Conservation (phyloP, 495 filamentous ascomycete species). For the Tuber umbilicatum region DNA sequence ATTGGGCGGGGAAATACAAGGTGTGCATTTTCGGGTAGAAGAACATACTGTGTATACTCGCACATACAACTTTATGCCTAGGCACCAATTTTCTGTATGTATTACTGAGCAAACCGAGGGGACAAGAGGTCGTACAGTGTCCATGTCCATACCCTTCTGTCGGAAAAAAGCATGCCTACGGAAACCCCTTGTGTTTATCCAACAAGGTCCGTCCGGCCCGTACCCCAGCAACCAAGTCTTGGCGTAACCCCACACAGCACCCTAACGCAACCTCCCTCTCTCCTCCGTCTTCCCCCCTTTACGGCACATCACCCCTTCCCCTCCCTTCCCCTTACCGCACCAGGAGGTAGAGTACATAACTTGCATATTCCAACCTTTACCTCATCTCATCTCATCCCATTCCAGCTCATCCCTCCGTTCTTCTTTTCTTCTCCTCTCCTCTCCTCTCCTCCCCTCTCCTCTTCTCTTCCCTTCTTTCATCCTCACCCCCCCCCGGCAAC, state of each 20-base stretch:
- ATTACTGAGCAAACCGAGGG: not conserved
- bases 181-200: not conserved
- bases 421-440: conserved; percentile 9
- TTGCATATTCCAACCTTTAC: not conserved
- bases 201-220: not conserved
- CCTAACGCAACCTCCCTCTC: conserved; percentile 5
- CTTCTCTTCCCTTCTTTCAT: not conserved
- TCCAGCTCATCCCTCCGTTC: conserved; percentile 4
- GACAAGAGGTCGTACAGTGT: not conserved
- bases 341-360: not conserved
- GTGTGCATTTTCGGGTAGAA: not conserved
- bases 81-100: not conserved
- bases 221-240: not conserved
- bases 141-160: not conserved
- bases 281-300: conserved; percentile 1
- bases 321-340: not conserved
- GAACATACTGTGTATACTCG: not conserved
- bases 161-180: not conserved
- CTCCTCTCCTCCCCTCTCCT: not conserved
- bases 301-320: not conserved
- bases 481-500: not conserved
- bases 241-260: conserved; percentile 5
- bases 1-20: not conserved
- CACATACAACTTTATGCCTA: not conserved
- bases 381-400: not conserved